A percentile compares a stretch with the other conserved stretches of the same genome.
phyloP scores from a whole-genome alignment of 192 early-diverging fungal genomes.

The Backusella tuberculispora region DNA sequence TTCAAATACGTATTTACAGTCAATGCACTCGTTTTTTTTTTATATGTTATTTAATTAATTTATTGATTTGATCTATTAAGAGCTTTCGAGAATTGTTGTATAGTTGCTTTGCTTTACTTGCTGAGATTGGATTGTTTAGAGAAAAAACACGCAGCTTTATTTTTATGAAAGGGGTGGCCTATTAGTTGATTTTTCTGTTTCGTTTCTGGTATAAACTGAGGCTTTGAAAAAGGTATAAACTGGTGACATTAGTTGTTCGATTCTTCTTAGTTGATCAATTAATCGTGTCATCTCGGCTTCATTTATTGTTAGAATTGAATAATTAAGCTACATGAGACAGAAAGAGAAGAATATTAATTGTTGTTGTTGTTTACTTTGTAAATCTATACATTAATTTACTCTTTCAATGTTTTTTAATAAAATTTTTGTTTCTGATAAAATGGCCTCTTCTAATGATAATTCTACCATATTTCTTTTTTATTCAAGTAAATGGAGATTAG shows the following conservation, averaged over 20 bases:
- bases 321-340: not conserved
- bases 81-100: too few relatives aligned
- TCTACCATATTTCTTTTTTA: not conserved
- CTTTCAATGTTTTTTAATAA: not conserved
- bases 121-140: too few relatives aligned
- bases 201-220: slow-evolving; percentile 14
- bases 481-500: too few relatives aligned
- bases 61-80: too few relatives aligned
- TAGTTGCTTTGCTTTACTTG: not conserved
- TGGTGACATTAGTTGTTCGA: not conserved
- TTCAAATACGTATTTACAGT: too few relatives aligned
- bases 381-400: not conserved
- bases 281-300: not conserved
- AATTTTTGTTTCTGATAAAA: slow-evolving; percentile 10
- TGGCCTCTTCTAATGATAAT: slow-evolving; percentile 1
- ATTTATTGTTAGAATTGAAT: not conserved
- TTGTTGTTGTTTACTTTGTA: not conserved
- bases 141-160: too few relatives aligned
- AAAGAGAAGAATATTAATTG: not conserved
- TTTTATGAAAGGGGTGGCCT: not conserved
- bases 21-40: too few relatives aligned
- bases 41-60: too few relatives aligned
- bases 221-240: slow-evolving; percentile 17
- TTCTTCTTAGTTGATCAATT: slow-evolving; percentile 15
- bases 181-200: not conserved